Conservation (phyloP, 2,329 filamentous ascomycete genomes). For the Beauveria medogensis region DNA sequence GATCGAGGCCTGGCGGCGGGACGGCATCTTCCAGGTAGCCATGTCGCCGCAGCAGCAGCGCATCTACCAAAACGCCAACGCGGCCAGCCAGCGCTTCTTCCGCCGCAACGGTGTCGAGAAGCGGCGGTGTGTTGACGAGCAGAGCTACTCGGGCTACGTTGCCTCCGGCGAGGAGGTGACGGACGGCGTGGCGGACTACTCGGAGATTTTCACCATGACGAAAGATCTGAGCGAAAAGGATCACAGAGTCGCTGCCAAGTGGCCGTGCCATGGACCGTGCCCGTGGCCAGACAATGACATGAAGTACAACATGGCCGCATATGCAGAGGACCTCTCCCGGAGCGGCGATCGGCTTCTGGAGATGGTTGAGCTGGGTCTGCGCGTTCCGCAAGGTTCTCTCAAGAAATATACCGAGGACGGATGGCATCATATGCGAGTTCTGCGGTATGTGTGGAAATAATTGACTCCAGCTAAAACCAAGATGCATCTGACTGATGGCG, state of each 20-base stretch:
- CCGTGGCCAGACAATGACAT: constrained; percentile 38
- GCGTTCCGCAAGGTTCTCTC: constrained; percentile 30
- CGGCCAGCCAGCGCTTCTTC: constrained; percentile 33
- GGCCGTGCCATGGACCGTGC: constrained; percentile 42
- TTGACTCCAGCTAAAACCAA: neutral
- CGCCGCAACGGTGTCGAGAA: constrained; percentile 28
- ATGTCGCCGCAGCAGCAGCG: constrained; percentile 28
- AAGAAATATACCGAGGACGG: constrained; percentile 36
- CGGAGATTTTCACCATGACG: constrained; percentile 44
- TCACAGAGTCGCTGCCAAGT: constrained; percentile 29
- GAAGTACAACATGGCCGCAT: constrained; percentile 29
- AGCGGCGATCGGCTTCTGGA: constrained; percentile 37
- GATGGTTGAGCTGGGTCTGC: constrained; percentile 37
- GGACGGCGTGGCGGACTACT: constrained; percentile 41
- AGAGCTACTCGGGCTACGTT: constrained; percentile 41
- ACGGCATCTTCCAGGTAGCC: constrained; percentile 39
- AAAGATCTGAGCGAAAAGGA: constrained; percentile 36
- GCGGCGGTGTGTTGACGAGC: constrained; percentile 32
- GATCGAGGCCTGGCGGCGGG: constrained; percentile 33
- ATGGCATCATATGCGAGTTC: constrained; percentile 42
- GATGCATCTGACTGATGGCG: neutral
- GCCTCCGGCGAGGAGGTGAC: constrained; percentile 42
- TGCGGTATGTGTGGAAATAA: constrained; percentile 26
- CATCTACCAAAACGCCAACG: constrained; percentile 28
- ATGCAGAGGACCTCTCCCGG: constrained; percentile 32